Conservation (phyloP, 2,329 filamentous ascomycete genomes). For the Onygenales sp. region DNA sequence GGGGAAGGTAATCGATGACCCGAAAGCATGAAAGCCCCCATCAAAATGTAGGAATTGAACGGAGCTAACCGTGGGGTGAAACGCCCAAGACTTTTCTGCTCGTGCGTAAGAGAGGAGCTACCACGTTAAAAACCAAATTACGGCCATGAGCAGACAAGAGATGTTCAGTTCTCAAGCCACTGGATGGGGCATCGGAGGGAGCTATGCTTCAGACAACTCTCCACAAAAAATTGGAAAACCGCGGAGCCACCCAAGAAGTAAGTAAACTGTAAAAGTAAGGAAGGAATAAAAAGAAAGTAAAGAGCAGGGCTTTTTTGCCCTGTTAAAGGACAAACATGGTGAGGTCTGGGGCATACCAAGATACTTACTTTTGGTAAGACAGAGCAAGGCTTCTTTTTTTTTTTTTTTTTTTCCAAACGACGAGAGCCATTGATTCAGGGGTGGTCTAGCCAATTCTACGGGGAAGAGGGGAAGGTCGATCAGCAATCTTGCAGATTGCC, state of each 20-base stretch:
- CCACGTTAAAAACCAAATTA: slow-evolving; percentile 10
- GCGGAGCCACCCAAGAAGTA: background rate
- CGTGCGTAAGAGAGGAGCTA: slow-evolving; percentile 6
- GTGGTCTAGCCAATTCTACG: background rate
- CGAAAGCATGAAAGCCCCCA: slow-evolving; percentile 12
- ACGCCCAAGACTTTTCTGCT: slow-evolving; percentile 19
- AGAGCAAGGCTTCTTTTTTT: background rate
- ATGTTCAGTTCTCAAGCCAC: slow-evolving; percentile 1
- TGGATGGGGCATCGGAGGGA: background rate
- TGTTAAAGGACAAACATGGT: background rate
- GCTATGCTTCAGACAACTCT: background rate
- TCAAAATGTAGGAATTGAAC: slow-evolving; percentile 16
- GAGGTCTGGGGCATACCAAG: background rate
- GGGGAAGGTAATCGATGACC: slow-evolving; percentile 9
- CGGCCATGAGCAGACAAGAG: slow-evolving; percentile 8
- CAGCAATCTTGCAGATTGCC: background rate
- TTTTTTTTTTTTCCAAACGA: background rate
- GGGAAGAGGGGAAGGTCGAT: slow-evolving; percentile 1
- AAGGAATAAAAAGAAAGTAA: background rate
- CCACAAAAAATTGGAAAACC: background rate
- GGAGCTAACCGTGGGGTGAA: slow-evolving; percentile 30
- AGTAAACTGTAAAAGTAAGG: background rate
- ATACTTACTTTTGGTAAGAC: background rate
- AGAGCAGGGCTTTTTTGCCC: background rate
- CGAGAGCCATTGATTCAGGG: background rate